A percentile compares a stretch with the other conserved stretches of the same genome.
These are phyloP conservation scores for Malus sieversii DNA, from an alignment of 306 rosid species.

Conservation along the genomic window DNA sequence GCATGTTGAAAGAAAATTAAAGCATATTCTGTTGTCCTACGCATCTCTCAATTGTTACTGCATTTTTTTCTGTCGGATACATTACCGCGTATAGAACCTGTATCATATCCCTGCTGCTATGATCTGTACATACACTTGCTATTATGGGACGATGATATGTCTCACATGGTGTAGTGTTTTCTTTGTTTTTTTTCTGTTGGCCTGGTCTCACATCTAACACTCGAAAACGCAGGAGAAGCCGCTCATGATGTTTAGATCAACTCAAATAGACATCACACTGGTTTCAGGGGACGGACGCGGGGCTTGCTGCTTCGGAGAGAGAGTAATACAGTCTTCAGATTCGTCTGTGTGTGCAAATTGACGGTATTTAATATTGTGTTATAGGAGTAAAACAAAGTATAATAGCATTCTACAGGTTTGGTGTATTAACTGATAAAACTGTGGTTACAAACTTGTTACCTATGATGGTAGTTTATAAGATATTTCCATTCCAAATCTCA, in stretches of 20 bases:
- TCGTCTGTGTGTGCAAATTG: not conserved
- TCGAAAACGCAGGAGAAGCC: slow-evolving; percentile 24
- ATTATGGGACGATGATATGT: not conserved
- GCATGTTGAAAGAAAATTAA: too few species aligned
- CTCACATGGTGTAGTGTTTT: not conserved
- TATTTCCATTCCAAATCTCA: not conserved
- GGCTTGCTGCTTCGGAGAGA: not conserved
- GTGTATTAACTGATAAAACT: not conserved
- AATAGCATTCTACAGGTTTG: not conserved
- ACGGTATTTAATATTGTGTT: not conserved
- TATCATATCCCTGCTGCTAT: not conserved
- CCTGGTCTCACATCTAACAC: not conserved
- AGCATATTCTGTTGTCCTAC: not conserved
- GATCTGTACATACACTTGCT: not conserved
- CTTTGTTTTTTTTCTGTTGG: not conserved
- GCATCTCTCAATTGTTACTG: not conserved
- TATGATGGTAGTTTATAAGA: not conserved
- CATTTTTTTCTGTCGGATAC: too few species aligned
- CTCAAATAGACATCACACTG: not conserved
- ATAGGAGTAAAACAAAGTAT: not conserved
- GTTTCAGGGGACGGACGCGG: not conserved
- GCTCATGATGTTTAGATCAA: not conserved
- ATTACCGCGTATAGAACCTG: too few species aligned
- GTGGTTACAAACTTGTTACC: not conserved
- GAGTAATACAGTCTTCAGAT: too few species aligned